A percentile compares a stretch with the other conserved stretches of the same genome.
Conservation (phyloP, 345 rosid genomes). For the Sapria himalayana region DNA sequence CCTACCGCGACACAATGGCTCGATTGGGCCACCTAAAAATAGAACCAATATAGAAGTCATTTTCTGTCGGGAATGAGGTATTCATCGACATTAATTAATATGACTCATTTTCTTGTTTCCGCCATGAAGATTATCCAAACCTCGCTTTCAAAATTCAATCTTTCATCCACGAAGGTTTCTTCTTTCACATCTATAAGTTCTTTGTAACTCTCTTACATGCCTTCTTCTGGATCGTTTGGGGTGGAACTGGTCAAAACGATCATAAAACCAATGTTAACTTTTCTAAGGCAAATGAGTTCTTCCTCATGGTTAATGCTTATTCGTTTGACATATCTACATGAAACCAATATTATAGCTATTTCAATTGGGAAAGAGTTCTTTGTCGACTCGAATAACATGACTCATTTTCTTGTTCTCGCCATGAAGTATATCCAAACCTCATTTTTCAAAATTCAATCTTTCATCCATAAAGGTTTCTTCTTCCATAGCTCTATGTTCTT, state of each 20-base stretch:
- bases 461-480: conserved; percentile 44
- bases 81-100: conserved; percentile 57
- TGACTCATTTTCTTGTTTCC: conserved; percentile 41
- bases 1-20: too few relatives aligned
- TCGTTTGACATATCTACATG: too few relatives aligned
- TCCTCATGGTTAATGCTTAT: conserved; percentile 64
- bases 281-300: conserved; percentile 35
- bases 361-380: conserved; percentile 89
- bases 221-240: conserved; percentile 72
- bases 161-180: conserved; percentile 36
- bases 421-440: conserved; percentile 55
- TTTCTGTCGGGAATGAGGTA: conserved; percentile 82
- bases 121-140: conserved; percentile 45
- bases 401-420: conserved; percentile 51
- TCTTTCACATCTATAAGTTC: conserved; percentile 61
- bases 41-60: conserved; percentile 51
- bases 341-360: conserved; percentile 50
- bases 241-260: conserved; percentile 35
- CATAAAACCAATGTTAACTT: conserved; percentile 57
- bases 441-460: conserved; percentile 26
- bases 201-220: conserved; percentile 43
- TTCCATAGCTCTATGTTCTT: conserved; percentile 47
- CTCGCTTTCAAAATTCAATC: conserved; percentile 32
- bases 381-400: conserved; percentile 52
- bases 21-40: too few relatives aligned